Evolutionary conservation across 495 filamentous ascomycete genomes (phyloP).

Genomic region (Pyronema domesticum): DNA sequence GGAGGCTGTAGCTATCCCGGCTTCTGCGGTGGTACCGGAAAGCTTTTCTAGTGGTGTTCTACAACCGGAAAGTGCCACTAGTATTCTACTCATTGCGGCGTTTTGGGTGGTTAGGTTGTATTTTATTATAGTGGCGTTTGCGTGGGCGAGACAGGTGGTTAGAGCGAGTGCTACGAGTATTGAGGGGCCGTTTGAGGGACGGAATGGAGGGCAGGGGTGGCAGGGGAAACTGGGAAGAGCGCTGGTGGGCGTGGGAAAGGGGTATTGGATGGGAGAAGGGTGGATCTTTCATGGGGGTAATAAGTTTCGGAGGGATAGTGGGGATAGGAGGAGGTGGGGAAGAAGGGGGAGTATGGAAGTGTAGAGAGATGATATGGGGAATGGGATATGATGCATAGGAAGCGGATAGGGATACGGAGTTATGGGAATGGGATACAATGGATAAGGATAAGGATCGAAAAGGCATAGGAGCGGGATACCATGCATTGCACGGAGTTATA

Average conservation of each 20-base stretch:
- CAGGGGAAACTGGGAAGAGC: constrained; percentile 51
- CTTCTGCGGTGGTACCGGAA: constrained; percentile 13
- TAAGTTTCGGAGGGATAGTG: constrained; percentile 20
- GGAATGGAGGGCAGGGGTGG: constrained; percentile 52
- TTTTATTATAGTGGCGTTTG: constrained; percentile 59
- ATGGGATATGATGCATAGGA: too few relatives aligned
- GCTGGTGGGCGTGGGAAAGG: constrained; percentile 50
- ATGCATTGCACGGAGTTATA: too few relatives aligned
- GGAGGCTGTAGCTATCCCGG: constrained; percentile 34
- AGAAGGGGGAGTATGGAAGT: constrained; percentile 9
- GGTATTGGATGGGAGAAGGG: constrained; percentile 52
- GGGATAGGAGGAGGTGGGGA: constrained; percentile 7
- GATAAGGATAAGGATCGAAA: too few relatives aligned
- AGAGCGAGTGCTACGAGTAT: constrained; percentile 56
- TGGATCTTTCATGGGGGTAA: constrained; percentile 14
- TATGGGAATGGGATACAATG: too few relatives aligned
- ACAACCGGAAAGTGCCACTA: constrained; percentile 53
- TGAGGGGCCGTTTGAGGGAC: constrained; percentile 32
- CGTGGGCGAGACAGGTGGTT: constrained; percentile 57
- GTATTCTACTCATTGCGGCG: constrained; percentile 50
- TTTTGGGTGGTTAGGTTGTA: constrained; percentile 61
- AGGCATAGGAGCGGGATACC: too few relatives aligned
- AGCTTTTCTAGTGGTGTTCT: constrained; percentile 17
- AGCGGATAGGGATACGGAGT: too few relatives aligned
- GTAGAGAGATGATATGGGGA: background rate